Base-by-base conservation (phyloP, 257 asterid genomes). In the Solanum bulbocastanum region DNA sequence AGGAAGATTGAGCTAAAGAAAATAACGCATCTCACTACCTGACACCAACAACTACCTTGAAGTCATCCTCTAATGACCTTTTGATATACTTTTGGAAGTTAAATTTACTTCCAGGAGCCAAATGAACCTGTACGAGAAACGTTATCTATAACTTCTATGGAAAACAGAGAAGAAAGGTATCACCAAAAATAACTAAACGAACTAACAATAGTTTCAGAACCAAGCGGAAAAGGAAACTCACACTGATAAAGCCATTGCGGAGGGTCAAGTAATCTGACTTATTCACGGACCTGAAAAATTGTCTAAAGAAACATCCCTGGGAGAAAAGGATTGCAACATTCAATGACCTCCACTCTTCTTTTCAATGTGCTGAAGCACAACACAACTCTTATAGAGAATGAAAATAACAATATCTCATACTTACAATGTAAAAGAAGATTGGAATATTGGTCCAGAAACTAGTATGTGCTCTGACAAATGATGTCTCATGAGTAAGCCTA, bases 301-400 rank as follows among this genome's bases (percentile, higher is more conserved):
- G 99, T 84, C 98, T 93, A 74, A 93, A 92, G 90, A 97, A 96
- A 91, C 99, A 97, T 71, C 98, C 99, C 99, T 97, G 96, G 89
- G 69, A 15, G 73, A 87, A 83, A 85, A 49, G 62, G 90, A 49
- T 49, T 82, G 44, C 44, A 32, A 30, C 27, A 49, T 32, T 82
- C 20, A 82, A 32, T 49, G 8, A 18, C 32, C 30, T 16, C 56
- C 56, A 81, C 42, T 81, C 27, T 18, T 18, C 42, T 30, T 79
- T 30, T 4, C 4, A 15, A 30, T 20, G 66, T 79, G 69, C 69
- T 49, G 85, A 82, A 30, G 69, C 49, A 49, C 15, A 37, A 82
- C 18, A 0, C 44, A 49, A 49, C n/a, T 82, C 39, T 82, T 49
- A 82, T 49, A 32, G 68, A 82, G 32, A 82, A 82, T 20, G 15